Conservation (phyloP, 2,329 filamentous ascomycete genomes). For the Alternaria incomplexa region DNA sequence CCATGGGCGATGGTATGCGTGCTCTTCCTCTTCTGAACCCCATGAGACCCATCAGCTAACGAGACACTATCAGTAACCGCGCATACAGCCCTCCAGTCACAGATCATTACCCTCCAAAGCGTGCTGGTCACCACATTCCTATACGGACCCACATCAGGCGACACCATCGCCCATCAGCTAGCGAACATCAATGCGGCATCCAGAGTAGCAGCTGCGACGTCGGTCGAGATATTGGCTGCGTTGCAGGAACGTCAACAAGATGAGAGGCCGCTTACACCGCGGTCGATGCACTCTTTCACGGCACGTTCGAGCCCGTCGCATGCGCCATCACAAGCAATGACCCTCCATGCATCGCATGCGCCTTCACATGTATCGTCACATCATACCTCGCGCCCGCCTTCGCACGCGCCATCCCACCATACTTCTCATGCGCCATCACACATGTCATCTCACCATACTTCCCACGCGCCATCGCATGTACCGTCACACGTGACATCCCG, state of each 20-base stretch:
- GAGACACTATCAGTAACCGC: slow-evolving; percentile 30
- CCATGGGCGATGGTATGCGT: slow-evolving; percentile 41
- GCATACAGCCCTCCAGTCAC: slow-evolving; percentile 41
- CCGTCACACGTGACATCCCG: neutral
- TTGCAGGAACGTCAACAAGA: slow-evolving; percentile 35
- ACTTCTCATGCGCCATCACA: neutral
- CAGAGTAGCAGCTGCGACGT: slow-evolving; percentile 31
- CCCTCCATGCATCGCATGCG: neutral
- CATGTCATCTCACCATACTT: neutral
- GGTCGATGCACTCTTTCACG: slow-evolving; percentile 21
- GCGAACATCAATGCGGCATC: slow-evolving; percentile 39
- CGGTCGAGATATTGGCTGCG: slow-evolving; percentile 37
- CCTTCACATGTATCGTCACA: neutral
- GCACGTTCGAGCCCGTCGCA: slow-evolving; percentile 6
- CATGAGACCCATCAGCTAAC: neutral
- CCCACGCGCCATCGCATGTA: neutral
- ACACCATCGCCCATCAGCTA: slow-evolving; percentile 42
- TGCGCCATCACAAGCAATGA: slow-evolving; percentile 1
- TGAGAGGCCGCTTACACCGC: slow-evolving; percentile 18
- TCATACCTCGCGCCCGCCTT: neutral
- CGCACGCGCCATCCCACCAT: slow-evolving; percentile 3
- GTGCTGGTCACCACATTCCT: slow-evolving; percentile 42
- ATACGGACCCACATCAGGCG: slow-evolving; percentile 42
- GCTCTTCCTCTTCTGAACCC: neutral
- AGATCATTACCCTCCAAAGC: slow-evolving; percentile 45